A percentile compares a stretch with the other conserved stretches of the same genome.
Conservation (phyloP, 495 filamentous ascomycete genomes). For the Penicillium daleae region DNA sequence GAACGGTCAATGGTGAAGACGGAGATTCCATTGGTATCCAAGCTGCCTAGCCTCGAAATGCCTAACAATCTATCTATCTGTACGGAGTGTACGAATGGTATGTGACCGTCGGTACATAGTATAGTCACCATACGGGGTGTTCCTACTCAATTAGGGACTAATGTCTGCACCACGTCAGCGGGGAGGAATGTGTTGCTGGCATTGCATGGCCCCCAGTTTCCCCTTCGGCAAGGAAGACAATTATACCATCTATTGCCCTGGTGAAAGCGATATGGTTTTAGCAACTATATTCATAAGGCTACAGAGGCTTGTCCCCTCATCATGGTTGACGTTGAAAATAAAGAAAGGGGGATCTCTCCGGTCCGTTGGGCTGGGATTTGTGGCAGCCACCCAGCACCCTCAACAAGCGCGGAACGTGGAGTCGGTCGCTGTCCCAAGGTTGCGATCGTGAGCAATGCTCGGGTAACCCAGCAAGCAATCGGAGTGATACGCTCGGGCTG, state of each 20-base stretch:
- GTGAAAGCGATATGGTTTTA: not conserved
- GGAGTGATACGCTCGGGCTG: slow-evolving; percentile 10
- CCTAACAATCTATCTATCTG: not conserved
- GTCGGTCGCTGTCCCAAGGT: slow-evolving; percentile 11
- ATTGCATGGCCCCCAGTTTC: not conserved
- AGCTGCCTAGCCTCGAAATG: not conserved
- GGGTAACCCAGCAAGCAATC: slow-evolving; percentile 12
- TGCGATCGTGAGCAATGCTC: slow-evolving; percentile 19
- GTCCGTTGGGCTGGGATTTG: slow-evolving; percentile 31
- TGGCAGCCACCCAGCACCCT: slow-evolving; percentile 11
- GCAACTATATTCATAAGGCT: not conserved
- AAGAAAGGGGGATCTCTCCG: slow-evolving; percentile 16
- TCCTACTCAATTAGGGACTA: not conserved
- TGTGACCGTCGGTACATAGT: not conserved
- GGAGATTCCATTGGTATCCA: not conserved
- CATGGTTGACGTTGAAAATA: slow-evolving; percentile 6
- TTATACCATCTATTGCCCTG: not conserved
- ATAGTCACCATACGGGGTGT: not conserved
- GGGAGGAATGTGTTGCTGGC: not conserved
- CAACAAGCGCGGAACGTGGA: slow-evolving; percentile 22
- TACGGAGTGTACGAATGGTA: not conserved
- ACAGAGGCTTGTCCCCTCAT: not conserved
- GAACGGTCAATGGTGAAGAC: not conserved
- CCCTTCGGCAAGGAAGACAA: not conserved
- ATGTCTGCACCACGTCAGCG: slow-evolving; percentile 8